Conservation (phyloP, 2,329 filamentous ascomycete species). For the Arthrobotrys entomopaga region DNA sequence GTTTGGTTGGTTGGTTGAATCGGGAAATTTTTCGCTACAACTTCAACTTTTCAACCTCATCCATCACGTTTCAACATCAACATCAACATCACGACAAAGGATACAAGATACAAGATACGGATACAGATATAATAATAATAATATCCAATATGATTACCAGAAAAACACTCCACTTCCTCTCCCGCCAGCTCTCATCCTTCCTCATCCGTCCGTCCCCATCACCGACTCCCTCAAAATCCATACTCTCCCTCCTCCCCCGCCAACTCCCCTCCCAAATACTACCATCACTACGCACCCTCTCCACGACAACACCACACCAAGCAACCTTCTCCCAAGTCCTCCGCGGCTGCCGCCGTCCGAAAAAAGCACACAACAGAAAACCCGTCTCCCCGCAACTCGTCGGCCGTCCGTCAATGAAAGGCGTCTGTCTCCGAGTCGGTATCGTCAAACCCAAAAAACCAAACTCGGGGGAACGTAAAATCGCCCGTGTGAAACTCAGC, state of each 20-base stretch:
- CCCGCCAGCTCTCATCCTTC: constrained; percentile 50
- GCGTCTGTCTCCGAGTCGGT: constrained; percentile 93
- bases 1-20: neutral
- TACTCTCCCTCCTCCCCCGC: constrained; percentile 60
- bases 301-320: constrained; percentile 68
- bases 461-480: constrained; percentile 97
- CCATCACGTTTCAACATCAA: constrained; percentile 8
- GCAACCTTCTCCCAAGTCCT: constrained; percentile 80
- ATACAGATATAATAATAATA: neutral
- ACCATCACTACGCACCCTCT: constrained; percentile 64
- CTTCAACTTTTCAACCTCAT: constrained; percentile 17
- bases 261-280: constrained; percentile 57
- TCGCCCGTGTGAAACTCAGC: constrained; percentile 87
- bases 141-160: constrained; percentile 39
- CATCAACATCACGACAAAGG: no score
- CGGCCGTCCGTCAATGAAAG: constrained; percentile 84
- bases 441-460: constrained; percentile 98
- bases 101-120: no score
- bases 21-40: constrained; percentile 32
- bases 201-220: constrained; percentile 59
- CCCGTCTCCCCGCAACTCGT: constrained; percentile 85
- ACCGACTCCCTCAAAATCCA: constrained; percentile 57
- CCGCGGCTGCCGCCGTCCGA: constrained; percentile 78
- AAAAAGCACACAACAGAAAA: constrained; percentile 76
- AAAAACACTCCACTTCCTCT: constrained; percentile 53